A percentile compares a stretch with the other conserved stretches of the same genome.
phyloP scores from a whole-genome alignment of 2,329 filamentous ascomycete genomes.

The Aspergillus chevalieri region DNA sequence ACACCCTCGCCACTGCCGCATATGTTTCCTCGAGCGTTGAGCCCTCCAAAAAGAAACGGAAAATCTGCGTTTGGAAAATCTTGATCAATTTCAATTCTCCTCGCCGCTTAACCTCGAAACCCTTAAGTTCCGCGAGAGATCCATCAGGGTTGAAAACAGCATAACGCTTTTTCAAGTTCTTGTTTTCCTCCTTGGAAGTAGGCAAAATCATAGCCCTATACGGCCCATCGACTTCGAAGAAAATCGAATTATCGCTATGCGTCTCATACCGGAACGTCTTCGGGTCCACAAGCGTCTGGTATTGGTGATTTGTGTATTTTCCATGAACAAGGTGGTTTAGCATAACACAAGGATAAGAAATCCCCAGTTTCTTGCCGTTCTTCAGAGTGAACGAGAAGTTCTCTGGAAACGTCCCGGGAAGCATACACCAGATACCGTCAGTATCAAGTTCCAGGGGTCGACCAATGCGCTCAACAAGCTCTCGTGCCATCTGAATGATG shows the following conservation, averaged over 20 bases:
- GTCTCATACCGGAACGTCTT: slow-evolving; percentile 86
- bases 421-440: slow-evolving; percentile 99
- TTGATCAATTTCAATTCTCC: slow-evolving; percentile 99
- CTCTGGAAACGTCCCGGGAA: slow-evolving; percentile 91
- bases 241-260: slow-evolving; percentile 97
- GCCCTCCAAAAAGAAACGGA: slow-evolving; percentile 97
- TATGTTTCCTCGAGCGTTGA: slow-evolving; percentile 84
- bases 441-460: slow-evolving; percentile 91
- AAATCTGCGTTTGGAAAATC: slow-evolving; percentile 98
- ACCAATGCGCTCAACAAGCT: slow-evolving; percentile 87
- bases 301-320: slow-evolving; percentile 94
- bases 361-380: slow-evolving; percentile 91
- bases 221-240: slow-evolving; percentile 97
- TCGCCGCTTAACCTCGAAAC: slow-evolving; percentile 94
- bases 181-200: slow-evolving; percentile 97
- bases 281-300: slow-evolving; percentile 79
- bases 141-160: slow-evolving; percentile 99
- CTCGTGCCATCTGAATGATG: slow-evolving; percentile 93
- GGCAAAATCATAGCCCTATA: slow-evolving; percentile 97
- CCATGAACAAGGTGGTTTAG: slow-evolving; percentile 94
- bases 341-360: slow-evolving; percentile 98
- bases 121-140: slow-evolving; percentile 88
- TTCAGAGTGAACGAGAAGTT: slow-evolving; percentile 93
- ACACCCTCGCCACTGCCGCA: slow-evolving; percentile 82
- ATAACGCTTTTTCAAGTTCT: slow-evolving; percentile 98